phyloP scores from a whole-genome alignment of 2,329 filamentous ascomycete species.

The Atkinsonella texensis region DNA sequence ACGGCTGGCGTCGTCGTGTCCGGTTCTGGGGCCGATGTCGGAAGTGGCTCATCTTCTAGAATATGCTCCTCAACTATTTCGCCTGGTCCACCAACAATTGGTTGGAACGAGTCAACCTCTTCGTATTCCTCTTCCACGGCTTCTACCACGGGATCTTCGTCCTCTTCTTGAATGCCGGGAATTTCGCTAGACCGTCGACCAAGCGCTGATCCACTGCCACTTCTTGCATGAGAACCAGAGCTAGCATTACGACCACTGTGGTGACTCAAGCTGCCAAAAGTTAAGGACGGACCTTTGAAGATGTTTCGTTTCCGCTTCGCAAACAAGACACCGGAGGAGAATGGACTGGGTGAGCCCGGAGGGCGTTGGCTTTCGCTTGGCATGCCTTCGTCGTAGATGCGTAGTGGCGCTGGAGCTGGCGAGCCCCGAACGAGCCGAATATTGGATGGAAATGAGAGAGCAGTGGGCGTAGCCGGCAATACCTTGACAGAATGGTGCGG shows the following conservation, averaged over 20 bases:
- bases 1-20: neutral
- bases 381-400: conserved; percentile 47
- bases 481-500: conserved; percentile 91
- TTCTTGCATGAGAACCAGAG: conserved; percentile 36
- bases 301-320: conserved; percentile 70
- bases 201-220: conserved; percentile 48
- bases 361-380: conserved; percentile 26
- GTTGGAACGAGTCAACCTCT: conserved; percentile 47
- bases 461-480: conserved; percentile 78
- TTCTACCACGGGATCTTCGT: conserved; percentile 36
- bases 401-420: conserved; percentile 36
- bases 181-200: conserved; percentile 63
- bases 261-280: conserved; percentile 31
- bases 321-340: conserved; percentile 56
- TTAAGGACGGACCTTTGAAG: conserved; percentile 68
- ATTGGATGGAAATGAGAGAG: conserved; percentile 66
- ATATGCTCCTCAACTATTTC: conserved; percentile 36
- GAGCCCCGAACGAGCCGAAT: conserved; percentile 65
- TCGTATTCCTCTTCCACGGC: conserved; percentile 35
- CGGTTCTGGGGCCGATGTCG: neutral
- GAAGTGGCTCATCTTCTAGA: conserved; percentile 25
- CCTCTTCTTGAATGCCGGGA: conserved; percentile 52
- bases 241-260: conserved; percentile 25
- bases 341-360: conserved; percentile 45
- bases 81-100: conserved; percentile 32